Percentiles rank a stretch among this genome's conserved stretches.
Conservation (phyloP, 495 filamentous ascomycete species). For the Tuber magnatum region DNA sequence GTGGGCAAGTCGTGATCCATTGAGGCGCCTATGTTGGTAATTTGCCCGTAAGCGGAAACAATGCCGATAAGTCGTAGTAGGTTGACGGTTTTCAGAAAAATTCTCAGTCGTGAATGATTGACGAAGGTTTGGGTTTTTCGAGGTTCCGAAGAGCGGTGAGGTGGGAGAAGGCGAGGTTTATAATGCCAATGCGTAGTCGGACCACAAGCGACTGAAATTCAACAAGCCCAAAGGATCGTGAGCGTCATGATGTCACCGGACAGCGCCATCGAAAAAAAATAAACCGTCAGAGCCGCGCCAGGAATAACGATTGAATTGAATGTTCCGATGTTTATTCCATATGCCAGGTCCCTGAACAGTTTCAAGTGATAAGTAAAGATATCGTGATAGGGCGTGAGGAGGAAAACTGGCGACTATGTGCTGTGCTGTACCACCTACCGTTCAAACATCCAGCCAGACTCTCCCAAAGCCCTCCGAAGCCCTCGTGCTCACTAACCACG, state of each 20-base stretch:
- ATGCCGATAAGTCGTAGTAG: not conserved
- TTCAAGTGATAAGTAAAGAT: conserved; percentile 1
- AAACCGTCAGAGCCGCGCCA: not conserved
- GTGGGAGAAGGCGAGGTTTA: conserved; percentile 1
- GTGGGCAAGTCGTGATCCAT: not conserved
- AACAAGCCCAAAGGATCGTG: conserved; percentile 1
- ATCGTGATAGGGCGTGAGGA: not conserved
- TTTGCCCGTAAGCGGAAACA: not conserved
- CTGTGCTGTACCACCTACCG: not conserved
- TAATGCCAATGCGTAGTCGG: not conserved
- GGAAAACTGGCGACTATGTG: not conserved
- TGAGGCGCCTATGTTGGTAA: conserved; percentile 1
- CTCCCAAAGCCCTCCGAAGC: not conserved
- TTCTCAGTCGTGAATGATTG: not conserved
- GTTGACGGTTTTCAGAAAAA: conserved; percentile 1
- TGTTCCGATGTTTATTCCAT: conserved; percentile 6
- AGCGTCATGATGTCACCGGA: conserved; percentile 3
- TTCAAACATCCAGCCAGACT: not conserved
- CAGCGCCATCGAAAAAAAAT: conserved; percentile 1
- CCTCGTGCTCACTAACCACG: conserved; percentile 4
- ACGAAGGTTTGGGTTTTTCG: not conserved
- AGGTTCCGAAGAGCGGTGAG: not conserved
- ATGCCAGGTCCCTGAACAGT: conserved; percentile 3
- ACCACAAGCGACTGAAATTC: not conserved
- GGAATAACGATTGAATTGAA: not conserved